phyloP scores from a whole-genome alignment of 768 basidiomycete species.

The Mycena indigotica region DNA sequence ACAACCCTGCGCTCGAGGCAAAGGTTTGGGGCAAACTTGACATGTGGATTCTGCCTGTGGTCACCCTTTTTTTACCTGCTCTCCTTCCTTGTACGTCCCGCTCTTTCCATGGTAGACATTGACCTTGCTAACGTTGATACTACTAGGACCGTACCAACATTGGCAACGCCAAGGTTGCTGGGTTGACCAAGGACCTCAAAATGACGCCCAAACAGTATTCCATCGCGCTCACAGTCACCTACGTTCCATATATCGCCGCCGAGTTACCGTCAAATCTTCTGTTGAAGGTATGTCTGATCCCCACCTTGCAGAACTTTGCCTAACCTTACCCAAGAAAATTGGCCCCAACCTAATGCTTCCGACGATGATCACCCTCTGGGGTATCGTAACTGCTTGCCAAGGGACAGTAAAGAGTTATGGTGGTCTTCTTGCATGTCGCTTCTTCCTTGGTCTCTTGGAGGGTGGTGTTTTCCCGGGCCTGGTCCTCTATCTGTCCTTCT shows the following conservation, averaged over 20 bases:
- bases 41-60: conserved; percentile 48
- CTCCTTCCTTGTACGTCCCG: conserved; percentile 50
- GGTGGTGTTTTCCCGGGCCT: conserved; percentile 61
- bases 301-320: conserved; percentile 1
- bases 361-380: conserved; percentile 66
- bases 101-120: not conserved
- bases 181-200: conserved; percentile 55
- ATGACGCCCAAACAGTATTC: conserved; percentile 54
- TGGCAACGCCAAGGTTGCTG: conserved; percentile 63
- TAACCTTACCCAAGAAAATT: conserved; percentile 36
- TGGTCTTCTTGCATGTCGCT: conserved; percentile 50
- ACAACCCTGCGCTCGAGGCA: conserved; percentile 38
- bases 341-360: conserved; percentile 64
- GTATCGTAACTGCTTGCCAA: conserved; percentile 65
- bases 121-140: not conserved
- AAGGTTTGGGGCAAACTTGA: conserved; percentile 54
- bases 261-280: conserved; percentile 65
- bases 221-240: conserved; percentile 50
- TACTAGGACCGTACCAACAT: conserved; percentile 55
- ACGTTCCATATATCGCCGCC: conserved; percentile 56
- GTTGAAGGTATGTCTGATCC: conserved; percentile 44
- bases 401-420: conserved; percentile 52
- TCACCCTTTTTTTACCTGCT: conserved; percentile 53
- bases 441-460: conserved; percentile 56
- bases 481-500: conserved; percentile 58